Conservation (phyloP, 2,329 filamentous ascomycete genomes). For the Endothia cerciana region DNA sequence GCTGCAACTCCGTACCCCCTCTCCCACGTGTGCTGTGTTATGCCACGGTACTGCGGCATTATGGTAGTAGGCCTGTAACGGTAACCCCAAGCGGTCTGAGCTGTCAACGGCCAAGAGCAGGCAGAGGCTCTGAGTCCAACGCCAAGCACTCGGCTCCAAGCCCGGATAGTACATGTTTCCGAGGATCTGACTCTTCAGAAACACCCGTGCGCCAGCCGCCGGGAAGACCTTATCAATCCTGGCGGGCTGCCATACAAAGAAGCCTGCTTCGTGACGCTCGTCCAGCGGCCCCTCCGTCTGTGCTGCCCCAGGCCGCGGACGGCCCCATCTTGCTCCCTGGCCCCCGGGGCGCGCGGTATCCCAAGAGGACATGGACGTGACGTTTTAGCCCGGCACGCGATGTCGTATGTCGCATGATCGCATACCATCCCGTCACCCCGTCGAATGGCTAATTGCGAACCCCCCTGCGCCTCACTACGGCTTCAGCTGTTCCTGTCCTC, state of each 20-base stretch:
- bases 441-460: not conserved
- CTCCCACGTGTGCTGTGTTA: not conserved
- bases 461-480: not conserved
- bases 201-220: not conserved
- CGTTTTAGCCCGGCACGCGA: not conserved
- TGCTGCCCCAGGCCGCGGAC: not conserved
- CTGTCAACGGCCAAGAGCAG: not conserved
- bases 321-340: not conserved
- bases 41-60: not conserved
- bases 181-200: constrained; percentile 5
- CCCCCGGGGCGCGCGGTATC: constrained; percentile 1
- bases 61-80: not conserved
- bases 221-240: not conserved
- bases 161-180: constrained; percentile 5
- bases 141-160: constrained; percentile 2
- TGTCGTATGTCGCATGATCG: constrained; percentile 6
- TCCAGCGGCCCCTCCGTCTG: not conserved
- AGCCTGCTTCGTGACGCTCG: no score
- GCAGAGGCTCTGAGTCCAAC: not conserved
- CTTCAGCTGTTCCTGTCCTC: not conserved
- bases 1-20: not conserved
- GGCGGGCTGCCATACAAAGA: no score
- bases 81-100: not conserved
- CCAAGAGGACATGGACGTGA: constrained; percentile 5
- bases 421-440: constrained; percentile 2